A percentile compares a stretch with the other conserved stretches of the same genome.
These are phyloP conservation scores for Starmera pachycereana DNA, from an alignment of 805 yeast genomes.

Conservation along the genomic window DNA sequence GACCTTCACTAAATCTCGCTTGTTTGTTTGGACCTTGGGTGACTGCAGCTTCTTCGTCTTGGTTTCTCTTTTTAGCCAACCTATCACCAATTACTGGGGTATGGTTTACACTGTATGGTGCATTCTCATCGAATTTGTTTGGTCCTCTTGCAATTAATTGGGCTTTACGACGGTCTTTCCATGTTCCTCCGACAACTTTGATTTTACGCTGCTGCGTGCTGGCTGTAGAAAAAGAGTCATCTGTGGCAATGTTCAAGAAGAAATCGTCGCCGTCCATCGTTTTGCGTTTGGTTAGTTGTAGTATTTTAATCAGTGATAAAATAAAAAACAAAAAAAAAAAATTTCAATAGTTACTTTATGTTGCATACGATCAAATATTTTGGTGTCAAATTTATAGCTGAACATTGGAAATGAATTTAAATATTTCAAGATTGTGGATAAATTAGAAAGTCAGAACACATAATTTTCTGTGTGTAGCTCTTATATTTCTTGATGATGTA, in stretches of 20 bases:
- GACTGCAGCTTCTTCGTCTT: slow-evolving; percentile 1
- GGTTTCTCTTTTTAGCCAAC: slow-evolving; percentile 9
- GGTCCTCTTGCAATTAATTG: slow-evolving; percentile 14
- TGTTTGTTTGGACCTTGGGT: slow-evolving; percentile 22
- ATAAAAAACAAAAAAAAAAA: no score
- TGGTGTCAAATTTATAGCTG: no score
- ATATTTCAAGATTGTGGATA: no score
- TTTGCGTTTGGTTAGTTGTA: no score
- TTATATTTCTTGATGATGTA: no score
- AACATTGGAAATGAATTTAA: no score
- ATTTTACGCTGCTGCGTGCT: slow-evolving; percentile 7
- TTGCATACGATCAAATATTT: no score
- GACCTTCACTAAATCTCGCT: slow-evolving; percentile 33
- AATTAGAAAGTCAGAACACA: no score
- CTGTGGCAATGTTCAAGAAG: slow-evolving; percentile 60
- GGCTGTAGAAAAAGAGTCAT: slow-evolving; percentile 13
- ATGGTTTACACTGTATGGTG: neutral
- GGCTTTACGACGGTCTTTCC: slow-evolving; percentile 67
- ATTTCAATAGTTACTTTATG: no score
- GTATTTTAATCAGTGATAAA: no score
- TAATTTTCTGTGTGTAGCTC: no score
- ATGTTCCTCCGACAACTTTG: slow-evolving; percentile 61
- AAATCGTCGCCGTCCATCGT: slow-evolving; percentile 48
- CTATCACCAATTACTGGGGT: neutral
- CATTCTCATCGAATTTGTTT: neutral